These are phyloP conservation scores for Funneliformis mosseae DNA, from an alignment of 192 early-diverging fungal genomes.

Conservation along the genomic window DNA sequence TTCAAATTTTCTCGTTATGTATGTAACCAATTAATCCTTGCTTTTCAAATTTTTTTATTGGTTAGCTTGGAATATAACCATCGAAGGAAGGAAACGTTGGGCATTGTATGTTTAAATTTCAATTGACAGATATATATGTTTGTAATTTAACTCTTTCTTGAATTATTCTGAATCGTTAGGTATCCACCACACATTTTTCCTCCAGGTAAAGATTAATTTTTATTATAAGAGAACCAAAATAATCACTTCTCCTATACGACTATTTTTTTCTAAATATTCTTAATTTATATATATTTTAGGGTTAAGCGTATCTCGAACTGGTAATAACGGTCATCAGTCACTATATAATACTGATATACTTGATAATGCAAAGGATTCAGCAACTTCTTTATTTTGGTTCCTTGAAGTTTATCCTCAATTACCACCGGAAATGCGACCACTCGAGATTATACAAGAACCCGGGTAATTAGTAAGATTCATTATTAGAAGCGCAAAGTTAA, in stretches of 20 bases:
- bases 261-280: background rate
- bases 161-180: slow-evolving; percentile 21
- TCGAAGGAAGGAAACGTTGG: slow-evolving; percentile 54
- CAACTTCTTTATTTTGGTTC: slow-evolving; percentile 49
- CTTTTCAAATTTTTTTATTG: background rate
- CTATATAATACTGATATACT: background rate
- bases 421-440: slow-evolving; percentile 36
- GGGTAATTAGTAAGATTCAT: slow-evolving; percentile 33
- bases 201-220: slow-evolving; percentile 33
- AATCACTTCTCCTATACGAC: background rate
- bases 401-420: slow-evolving; percentile 51
- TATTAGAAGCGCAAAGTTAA: background rate
- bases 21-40: background rate
- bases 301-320: background rate
- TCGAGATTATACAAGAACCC: slow-evolving; percentile 49
- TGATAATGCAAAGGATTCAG: slow-evolving; percentile 9
- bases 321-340: background rate
- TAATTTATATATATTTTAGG: background rate
- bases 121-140: background rate
- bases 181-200: slow-evolving; percentile 45
- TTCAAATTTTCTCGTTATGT: background rate
- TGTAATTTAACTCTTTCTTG: background rate
- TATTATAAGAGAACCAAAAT: background rate
- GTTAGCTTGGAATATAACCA: slow-evolving; percentile 50
- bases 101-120: slow-evolving; percentile 43